These are phyloP conservation scores for Annona cherimola DNA, from an alignment of 164 flowering plant species.

Conservation along the genomic window DNA sequence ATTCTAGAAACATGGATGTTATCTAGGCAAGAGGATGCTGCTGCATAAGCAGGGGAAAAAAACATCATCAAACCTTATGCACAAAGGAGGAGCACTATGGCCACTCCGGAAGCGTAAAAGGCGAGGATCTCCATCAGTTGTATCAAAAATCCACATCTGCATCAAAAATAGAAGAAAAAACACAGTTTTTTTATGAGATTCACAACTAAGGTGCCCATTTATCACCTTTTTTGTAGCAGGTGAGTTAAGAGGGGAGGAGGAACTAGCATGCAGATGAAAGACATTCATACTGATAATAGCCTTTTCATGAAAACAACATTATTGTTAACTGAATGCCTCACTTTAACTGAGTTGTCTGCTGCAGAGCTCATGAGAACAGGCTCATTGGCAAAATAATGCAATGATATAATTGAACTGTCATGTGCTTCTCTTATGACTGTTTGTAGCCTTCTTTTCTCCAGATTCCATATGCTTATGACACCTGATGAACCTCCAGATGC, in stretches of 20 bases:
- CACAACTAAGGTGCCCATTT: background rate
- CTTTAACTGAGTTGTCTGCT: constrained; percentile 87
- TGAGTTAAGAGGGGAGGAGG: too few relatives aligned
- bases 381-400: constrained; percentile 90
- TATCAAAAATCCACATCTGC: constrained; percentile 98
- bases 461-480: constrained; percentile 96
- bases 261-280: background rate
- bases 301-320: too few relatives aligned
- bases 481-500: constrained; percentile 99
- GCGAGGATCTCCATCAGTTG: constrained; percentile 93
- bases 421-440: constrained; percentile 90
- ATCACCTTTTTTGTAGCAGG: background rate
- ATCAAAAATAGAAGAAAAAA: background rate
- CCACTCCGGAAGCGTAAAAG: constrained; percentile 93
- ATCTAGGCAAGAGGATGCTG: background rate
- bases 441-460: constrained; percentile 85
- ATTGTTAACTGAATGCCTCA: constrained; percentile 18
- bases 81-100: constrained; percentile 96
- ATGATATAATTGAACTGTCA: constrained; percentile 68
- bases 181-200: background rate
- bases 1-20: background rate
- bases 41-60: background rate
- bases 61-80: constrained; percentile 51
- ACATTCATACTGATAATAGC: background rate
- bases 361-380: constrained; percentile 97